Evolutionary conservation across 2,329 filamentous ascomycete genomes (phyloP).

Genomic region (Ilyonectria destructans): DNA sequence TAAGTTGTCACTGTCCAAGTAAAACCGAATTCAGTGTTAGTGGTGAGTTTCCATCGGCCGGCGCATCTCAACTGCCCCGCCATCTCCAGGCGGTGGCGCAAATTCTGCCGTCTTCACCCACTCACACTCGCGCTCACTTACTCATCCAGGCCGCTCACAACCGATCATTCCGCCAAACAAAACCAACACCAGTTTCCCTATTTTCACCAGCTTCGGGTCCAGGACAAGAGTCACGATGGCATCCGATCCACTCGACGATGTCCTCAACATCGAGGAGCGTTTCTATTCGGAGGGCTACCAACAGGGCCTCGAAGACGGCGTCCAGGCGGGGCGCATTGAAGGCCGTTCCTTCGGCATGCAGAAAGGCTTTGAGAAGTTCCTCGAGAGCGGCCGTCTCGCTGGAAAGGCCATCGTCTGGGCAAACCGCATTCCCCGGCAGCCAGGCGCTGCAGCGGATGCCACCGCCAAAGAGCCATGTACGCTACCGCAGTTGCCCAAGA

Average conservation of each 20-base stretch:
- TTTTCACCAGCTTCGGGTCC: conserved; percentile 21
- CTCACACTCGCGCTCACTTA: conserved; percentile 38
- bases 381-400: conserved; percentile 84
- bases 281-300: conserved; percentile 90
- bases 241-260: conserved; percentile 69
- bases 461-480: conserved; percentile 27
- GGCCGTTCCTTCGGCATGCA: conserved; percentile 92
- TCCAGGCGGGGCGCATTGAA: conserved; percentile 85
- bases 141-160: conserved; percentile 38
- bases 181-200: not conserved
- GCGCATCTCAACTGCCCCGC: conserved; percentile 43
- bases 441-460: conserved; percentile 22
- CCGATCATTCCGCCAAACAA: conserved; percentile 2
- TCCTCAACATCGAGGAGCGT: conserved; percentile 74
- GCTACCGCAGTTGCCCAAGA: conserved; percentile 66
- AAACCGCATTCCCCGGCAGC: conserved; percentile 70
- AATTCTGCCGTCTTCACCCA: conserved; percentile 47
- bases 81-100: conserved; percentile 48
- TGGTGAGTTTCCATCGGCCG: not conserved
- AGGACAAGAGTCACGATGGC: conserved; percentile 46
- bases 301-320: conserved; percentile 83
- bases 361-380: conserved; percentile 94
- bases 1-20: not conserved
- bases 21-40: not conserved
- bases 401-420: conserved; percentile 89